These are phyloP conservation scores for Tylopilus felleus DNA, from an alignment of 768 basidiomycete genomes.

Conservation along the genomic window DNA sequence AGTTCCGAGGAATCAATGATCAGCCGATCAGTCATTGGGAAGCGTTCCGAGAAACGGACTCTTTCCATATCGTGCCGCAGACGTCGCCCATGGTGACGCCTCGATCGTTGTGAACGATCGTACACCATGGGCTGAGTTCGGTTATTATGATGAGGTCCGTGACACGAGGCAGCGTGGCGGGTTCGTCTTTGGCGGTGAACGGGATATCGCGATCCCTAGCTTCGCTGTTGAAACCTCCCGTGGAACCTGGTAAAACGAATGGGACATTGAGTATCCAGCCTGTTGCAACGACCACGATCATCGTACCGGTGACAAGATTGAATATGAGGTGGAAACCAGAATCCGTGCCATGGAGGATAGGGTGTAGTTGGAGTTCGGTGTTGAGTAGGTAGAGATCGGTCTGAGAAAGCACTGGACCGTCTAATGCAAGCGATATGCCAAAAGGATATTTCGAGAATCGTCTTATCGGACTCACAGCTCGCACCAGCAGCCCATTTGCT, in stretches of 20 bases:
- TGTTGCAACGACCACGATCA: neutral
- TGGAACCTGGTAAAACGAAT: conserved; percentile 41
- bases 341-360: conserved; percentile 56
- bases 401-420: conserved; percentile 75
- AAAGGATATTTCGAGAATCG: neutral
- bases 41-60: conserved; percentile 46
- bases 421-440: conserved; percentile 33
- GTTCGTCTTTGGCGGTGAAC: conserved; percentile 53
- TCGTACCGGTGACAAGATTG: conserved; percentile 63
- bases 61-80: conserved; percentile 68
- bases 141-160: conserved; percentile 57
- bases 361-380: conserved; percentile 67
- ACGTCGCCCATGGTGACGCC: conserved; percentile 79
- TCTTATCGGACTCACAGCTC: conserved; percentile 30
- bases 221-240: conserved; percentile 59
- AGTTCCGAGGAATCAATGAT: conserved; percentile 8
- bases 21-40: conserved; percentile 1
- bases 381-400: conserved; percentile 80
- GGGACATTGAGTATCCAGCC: neutral
- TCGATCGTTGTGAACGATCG: conserved; percentile 62
- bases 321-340: conserved; percentile 62
- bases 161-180: conserved; percentile 67
- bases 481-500: conserved; percentile 35
- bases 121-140: conserved; percentile 73
- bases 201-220: conserved; percentile 58